These are phyloP conservation scores for Plantago elongata DNA, from an alignment of 257 asterid species.

Conservation along the genomic window DNA sequence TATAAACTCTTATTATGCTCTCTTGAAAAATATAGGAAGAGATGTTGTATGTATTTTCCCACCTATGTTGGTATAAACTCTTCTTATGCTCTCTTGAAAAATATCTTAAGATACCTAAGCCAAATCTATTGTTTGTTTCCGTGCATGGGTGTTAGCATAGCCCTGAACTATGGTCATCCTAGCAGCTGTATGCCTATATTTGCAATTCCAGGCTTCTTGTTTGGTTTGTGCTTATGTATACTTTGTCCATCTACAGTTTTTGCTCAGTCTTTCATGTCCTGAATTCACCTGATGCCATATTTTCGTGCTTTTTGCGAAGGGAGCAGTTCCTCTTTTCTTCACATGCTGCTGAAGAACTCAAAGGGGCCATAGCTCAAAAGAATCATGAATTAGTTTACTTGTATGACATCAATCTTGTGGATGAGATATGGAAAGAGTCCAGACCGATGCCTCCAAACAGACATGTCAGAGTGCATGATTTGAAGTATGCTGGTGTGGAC, in stretches of 20 bases:
- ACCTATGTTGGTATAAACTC: too few species aligned
- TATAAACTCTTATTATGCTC: too few species aligned
- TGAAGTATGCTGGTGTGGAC: slow-evolving; percentile 82
- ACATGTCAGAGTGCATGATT: slow-evolving; percentile 72
- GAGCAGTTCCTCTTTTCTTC: slow-evolving; percentile 95
- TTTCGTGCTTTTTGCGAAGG: slow-evolving; percentile 67
- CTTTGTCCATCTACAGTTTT: not conserved
- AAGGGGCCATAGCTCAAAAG: slow-evolving; percentile 64
- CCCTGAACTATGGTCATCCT: too few species aligned
- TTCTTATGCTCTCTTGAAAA: too few species aligned
- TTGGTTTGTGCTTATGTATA: too few species aligned
- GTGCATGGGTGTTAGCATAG: too few species aligned
- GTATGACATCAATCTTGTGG: slow-evolving; percentile 81
- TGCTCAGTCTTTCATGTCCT: slow-evolving; percentile 14
- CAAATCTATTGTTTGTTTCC: too few species aligned
- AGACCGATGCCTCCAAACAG: slow-evolving; percentile 69
- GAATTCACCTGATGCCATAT: slow-evolving; percentile 44
- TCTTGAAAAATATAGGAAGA: too few species aligned
- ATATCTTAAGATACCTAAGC: too few species aligned
- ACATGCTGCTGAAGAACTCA: slow-evolving; percentile 89
- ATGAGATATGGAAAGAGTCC: slow-evolving; percentile 85
- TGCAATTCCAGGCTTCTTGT: too few species aligned
- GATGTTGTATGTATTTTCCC: too few species aligned
- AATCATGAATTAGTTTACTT: slow-evolving; percentile 82
- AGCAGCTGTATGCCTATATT: too few species aligned